These are phyloP conservation scores for Acanthamoeba triangularis DNA, from an alignment of 208 protist genomes.

Conservation along the genomic window DNA sequence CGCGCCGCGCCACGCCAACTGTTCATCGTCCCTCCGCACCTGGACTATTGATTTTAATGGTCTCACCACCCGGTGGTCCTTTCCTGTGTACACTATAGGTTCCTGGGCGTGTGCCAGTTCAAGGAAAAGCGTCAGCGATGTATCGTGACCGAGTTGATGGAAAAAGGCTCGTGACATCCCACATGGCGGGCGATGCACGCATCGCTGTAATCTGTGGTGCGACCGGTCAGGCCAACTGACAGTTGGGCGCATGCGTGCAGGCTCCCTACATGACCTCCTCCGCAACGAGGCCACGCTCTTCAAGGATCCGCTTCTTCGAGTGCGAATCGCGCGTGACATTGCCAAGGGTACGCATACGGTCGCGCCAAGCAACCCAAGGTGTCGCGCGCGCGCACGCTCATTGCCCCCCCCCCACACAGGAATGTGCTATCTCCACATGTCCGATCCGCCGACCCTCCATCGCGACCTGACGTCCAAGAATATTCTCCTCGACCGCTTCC, in stretches of 20 bases:
- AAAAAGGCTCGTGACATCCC: no score
- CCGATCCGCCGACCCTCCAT: slow-evolving; percentile 81
- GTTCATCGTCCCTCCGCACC: neutral
- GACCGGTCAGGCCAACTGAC: no score
- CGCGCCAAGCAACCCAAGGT: neutral
- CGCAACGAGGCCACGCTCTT: neutral
- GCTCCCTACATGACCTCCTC: slow-evolving; percentile 23
- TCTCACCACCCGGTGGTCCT: no score
- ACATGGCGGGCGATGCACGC: no score
- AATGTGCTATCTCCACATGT: slow-evolving; percentile 84
- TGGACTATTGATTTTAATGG: no score
- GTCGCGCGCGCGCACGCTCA: neutral
- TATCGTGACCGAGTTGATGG: slow-evolving; percentile 63
- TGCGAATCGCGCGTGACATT: slow-evolving; percentile 82
- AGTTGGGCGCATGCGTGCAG: neutral
- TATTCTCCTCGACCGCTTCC: slow-evolving; percentile 65
- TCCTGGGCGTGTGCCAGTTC: slow-evolving; percentile 30
- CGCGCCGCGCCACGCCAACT: no score
- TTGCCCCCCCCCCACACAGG: neutral
- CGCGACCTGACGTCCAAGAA: slow-evolving; percentile 82
- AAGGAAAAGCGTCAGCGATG: slow-evolving; percentile 32
- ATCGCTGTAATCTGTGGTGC: neutral
- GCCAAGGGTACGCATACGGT: slow-evolving; percentile 64
- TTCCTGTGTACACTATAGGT: neutral
- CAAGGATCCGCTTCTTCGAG: slow-evolving; percentile 12